Evolutionary conservation across 1,284 basidiomycete species (phyloP).

Genomic region (Schizopora paradoxa): DNA sequence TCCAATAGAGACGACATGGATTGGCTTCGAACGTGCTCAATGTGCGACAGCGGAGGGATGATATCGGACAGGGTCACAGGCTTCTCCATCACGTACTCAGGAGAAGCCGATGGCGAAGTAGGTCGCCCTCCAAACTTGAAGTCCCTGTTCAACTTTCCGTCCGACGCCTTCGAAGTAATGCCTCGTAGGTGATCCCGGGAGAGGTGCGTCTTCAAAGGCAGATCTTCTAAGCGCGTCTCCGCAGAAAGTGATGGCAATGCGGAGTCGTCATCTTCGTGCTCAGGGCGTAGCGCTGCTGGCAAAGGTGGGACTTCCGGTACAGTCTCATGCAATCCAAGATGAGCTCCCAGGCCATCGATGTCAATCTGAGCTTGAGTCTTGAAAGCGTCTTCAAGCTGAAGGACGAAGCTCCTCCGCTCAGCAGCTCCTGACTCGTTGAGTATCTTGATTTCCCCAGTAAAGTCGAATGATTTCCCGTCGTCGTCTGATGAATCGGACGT

Average conservation of each 20-base stretch:
- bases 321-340: conserved; percentile 24
- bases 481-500: conserved; percentile 31
- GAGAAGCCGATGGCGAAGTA: conserved; percentile 23
- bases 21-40: conserved; percentile 38
- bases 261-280: background rate
- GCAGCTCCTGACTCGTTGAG: conserved; percentile 66
- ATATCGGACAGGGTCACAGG: conserved; percentile 65
- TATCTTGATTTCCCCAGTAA: conserved; percentile 71
- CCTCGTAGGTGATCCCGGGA: conserved; percentile 25
- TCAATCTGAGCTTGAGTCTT: conserved; percentile 64
- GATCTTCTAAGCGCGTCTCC: conserved; percentile 1
- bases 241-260: conserved; percentile 1
- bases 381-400: conserved; percentile 76
- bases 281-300: conserved; percentile 30
- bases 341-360: conserved; percentile 39
- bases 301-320: conserved; percentile 42
- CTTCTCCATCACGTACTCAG: conserved; percentile 22
- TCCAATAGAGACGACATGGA: conserved; percentile 40
- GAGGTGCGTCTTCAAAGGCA: background rate
- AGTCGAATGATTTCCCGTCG: conserved; percentile 77
- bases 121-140: conserved; percentile 69
- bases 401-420: conserved; percentile 72
- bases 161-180: conserved; percentile 44
- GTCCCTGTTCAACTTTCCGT: conserved; percentile 58
- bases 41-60: conserved; percentile 56